Conservation (phyloP, 768 basidiomycete species). For the Russula brevipes region DNA sequence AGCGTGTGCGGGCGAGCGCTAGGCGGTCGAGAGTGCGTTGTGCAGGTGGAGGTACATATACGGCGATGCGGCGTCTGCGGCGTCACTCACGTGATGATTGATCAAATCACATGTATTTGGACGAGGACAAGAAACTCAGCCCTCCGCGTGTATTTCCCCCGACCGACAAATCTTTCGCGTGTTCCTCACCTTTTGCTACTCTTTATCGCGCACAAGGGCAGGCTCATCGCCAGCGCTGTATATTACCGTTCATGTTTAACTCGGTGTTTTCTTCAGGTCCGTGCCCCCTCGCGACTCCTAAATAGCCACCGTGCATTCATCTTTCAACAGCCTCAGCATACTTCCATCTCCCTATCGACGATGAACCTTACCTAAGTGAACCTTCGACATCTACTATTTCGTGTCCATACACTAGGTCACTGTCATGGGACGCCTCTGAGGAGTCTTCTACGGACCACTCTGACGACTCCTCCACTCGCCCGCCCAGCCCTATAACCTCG, state of each 20-base stretch:
- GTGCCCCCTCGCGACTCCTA: neutral
- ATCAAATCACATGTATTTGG: conserved; percentile 15
- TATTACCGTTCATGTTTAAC: conserved; percentile 18
- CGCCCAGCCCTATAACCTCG: conserved; percentile 18
- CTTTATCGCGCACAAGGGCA: neutral
- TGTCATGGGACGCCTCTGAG: conserved; percentile 29
- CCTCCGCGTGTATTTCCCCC: neutral
- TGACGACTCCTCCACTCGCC: conserved; percentile 18
- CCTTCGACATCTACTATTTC: conserved; percentile 36
- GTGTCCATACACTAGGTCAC: conserved; percentile 27
- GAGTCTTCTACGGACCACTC: conserved; percentile 24
- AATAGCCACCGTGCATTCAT: neutral
- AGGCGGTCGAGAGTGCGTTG: too few species aligned
- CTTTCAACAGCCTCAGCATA: conserved; percentile 50
- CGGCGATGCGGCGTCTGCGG: too few species aligned
- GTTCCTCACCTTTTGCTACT: neutral
- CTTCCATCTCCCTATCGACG: conserved; percentile 60
- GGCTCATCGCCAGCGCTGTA: neutral
- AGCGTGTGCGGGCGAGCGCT: too few species aligned
- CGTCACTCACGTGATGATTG: neutral
- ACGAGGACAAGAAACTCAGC: neutral
- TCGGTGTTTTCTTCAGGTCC: conserved; percentile 25
- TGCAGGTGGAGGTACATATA: too few species aligned
- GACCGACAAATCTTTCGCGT: neutral
- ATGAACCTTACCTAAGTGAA: conserved; percentile 45